phyloP scores from a whole-genome alignment of 2,329 filamentous ascomycete genomes.

The Ophiocordyceps polyrhachis-furcata region DNA sequence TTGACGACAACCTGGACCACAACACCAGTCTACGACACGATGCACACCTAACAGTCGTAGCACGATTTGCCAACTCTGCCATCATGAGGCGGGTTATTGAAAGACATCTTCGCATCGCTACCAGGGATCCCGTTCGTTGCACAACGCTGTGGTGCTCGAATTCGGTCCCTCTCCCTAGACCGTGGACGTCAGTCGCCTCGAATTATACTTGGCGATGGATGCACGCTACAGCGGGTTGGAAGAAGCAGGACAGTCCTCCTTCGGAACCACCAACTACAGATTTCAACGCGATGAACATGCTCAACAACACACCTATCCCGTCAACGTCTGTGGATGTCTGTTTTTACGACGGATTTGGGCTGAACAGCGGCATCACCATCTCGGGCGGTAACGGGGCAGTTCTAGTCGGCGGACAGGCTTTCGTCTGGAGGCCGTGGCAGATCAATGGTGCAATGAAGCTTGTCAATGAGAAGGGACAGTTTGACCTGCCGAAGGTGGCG shows the following conservation, averaged over 20 bases:
- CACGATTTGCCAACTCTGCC: background rate
- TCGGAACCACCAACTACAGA: constrained; percentile 30
- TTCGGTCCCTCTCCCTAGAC: background rate
- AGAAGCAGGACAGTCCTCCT: constrained; percentile 8
- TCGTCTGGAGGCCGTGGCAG: constrained; percentile 73
- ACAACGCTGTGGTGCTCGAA: too few relatives aligned
- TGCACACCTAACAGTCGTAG: background rate
- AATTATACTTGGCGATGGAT: constrained; percentile 1
- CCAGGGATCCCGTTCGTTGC: background rate
- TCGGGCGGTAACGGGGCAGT: constrained; percentile 52
- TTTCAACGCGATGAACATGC: constrained; percentile 60
- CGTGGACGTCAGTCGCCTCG: background rate
- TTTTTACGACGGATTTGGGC: constrained; percentile 63
- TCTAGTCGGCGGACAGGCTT: constrained; percentile 72
- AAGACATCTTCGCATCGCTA: constrained; percentile 5
- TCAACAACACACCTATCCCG: constrained; percentile 56
- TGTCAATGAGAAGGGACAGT: constrained; percentile 62
- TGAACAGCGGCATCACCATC: constrained; percentile 65
- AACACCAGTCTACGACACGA: background rate
- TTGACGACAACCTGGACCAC: background rate
- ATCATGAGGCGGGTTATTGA: constrained; percentile 6
- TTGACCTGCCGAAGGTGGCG: constrained; percentile 50
- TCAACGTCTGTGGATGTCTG: constrained; percentile 73
- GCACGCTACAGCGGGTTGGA: constrained; percentile 4
- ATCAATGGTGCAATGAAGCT: constrained; percentile 27